Percentiles rank a stretch among this genome's conserved stretches.
Conservation (phyloP, 2,329 filamentous ascomycete species). For the Sclerotinia nivalis region DNA sequence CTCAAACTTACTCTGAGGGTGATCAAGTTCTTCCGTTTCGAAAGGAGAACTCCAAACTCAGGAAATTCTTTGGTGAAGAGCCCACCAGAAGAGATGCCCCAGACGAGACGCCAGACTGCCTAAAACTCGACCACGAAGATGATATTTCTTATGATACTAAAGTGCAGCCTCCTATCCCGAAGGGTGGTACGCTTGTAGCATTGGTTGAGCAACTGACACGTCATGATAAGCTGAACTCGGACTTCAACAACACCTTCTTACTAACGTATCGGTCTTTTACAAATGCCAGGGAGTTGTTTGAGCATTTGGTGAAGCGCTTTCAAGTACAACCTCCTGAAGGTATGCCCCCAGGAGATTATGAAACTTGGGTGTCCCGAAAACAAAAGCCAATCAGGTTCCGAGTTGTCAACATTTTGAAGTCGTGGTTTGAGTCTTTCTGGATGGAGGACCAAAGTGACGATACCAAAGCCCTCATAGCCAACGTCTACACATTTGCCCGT, state of each 20-base stretch:
- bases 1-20: conserved; percentile 64
- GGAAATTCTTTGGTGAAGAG: conserved; percentile 66
- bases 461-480: conserved; percentile 79
- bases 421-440: conserved; percentile 98
- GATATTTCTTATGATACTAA: conserved; percentile 92
- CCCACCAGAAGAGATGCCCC: conserved; percentile 47
- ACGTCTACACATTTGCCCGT: conserved; percentile 87
- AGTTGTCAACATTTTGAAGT: conserved; percentile 96
- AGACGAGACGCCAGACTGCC: conserved; percentile 80
- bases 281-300: conserved; percentile 84
- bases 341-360: conserved; percentile 72
- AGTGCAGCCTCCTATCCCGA: conserved; percentile 70
- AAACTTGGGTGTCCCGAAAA: conserved; percentile 88
- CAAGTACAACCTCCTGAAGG: conserved; percentile 88
- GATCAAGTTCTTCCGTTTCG: conserved; percentile 52
- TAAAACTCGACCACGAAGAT: conserved; percentile 82
- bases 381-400: conserved; percentile 95
- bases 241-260: conserved; percentile 96
- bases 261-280: conserved; percentile 97
- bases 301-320: conserved; percentile 88
- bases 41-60: conserved; percentile 64
- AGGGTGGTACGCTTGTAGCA: conserved; percentile 84
- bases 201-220: conserved; percentile 93
- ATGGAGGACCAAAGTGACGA: conserved; percentile 91
- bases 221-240: conserved; percentile 92